Evolutionary conservation across 2,329 filamentous ascomycete genomes (phyloP).

Genomic region (Fusarium continuum): DNA sequence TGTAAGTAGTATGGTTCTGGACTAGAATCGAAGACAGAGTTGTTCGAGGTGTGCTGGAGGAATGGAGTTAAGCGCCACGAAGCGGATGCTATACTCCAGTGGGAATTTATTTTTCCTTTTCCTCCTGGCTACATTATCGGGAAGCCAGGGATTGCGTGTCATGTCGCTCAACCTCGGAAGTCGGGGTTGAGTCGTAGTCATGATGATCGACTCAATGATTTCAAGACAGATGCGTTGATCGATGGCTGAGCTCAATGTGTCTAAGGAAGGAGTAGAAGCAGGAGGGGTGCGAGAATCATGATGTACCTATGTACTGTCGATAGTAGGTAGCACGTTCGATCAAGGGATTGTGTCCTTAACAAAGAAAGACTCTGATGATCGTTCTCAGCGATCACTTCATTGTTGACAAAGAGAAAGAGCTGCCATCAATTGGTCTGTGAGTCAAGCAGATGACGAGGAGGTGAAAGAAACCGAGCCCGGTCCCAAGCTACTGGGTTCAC

Average conservation of each 20-base stretch:
- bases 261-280: background rate
- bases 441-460: background rate
- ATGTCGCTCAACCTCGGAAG: constrained; percentile 3
- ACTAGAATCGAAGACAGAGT: constrained; percentile 7
- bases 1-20: constrained; percentile 2
- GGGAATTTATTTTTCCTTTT: background rate
- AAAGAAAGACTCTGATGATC: background rate
- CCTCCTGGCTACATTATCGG: background rate
- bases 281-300: constrained; percentile 4
- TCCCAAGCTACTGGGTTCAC: constrained; percentile 21
- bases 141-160: constrained; percentile 17
- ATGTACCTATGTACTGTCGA: background rate
- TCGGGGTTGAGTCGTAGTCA: constrained; percentile 4
- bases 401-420: background rate
- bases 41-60: constrained; percentile 11
- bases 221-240: constrained; percentile 20
- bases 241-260: constrained; percentile 11
- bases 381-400: constrained; percentile 2
- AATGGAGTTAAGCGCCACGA: constrained; percentile 28
- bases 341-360: background rate
- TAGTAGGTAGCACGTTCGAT: background rate
- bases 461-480: background rate
- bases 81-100: background rate
- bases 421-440: constrained; percentile 1
- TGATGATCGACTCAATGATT: constrained; percentile 1